Conservation (phyloP, 2,329 filamentous ascomycete genomes). For the Albifimbria verrucaria region DNA sequence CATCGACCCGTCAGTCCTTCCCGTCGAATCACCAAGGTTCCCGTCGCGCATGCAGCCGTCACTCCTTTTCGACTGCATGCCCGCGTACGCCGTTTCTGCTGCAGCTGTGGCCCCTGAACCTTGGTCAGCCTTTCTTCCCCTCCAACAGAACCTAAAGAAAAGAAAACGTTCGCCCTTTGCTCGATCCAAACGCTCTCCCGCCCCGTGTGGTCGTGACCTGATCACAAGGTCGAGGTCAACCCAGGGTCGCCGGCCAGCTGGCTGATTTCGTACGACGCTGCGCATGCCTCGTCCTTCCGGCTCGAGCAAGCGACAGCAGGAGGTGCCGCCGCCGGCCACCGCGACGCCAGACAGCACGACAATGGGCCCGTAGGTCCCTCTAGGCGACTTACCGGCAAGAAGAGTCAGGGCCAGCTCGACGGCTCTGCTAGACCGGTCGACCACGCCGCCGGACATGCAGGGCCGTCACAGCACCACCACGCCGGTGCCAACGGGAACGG, state of each 20-base stretch:
- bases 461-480: slow-evolving; percentile 21
- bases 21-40: background rate
- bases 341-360: slow-evolving; percentile 71
- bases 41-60: background rate
- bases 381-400: slow-evolving; percentile 37
- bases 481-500: slow-evolving; percentile 27
- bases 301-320: slow-evolving; percentile 60
- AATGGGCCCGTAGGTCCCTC: slow-evolving; percentile 72
- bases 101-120: background rate
- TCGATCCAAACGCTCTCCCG: background rate
- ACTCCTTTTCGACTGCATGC: background rate
- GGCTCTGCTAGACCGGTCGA: slow-evolving; percentile 32
- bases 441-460: slow-evolving; percentile 25
- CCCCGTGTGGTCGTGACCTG: slow-evolving; percentile 33
- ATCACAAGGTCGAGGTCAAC: slow-evolving; percentile 19
- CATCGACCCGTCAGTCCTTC: background rate
- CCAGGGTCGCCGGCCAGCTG: slow-evolving; percentile 33
- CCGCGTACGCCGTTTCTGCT: background rate
- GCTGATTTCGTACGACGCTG: slow-evolving; percentile 27
- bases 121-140: background rate
- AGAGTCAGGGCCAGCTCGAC: slow-evolving; percentile 44
- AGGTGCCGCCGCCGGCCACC: slow-evolving; percentile 58
- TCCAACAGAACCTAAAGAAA: background rate
- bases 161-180: background rate
- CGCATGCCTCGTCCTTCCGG: slow-evolving; percentile 61